Conservation (phyloP, 192 early-diverging fungal genomes). For the Entophlyctis helioformis region DNA sequence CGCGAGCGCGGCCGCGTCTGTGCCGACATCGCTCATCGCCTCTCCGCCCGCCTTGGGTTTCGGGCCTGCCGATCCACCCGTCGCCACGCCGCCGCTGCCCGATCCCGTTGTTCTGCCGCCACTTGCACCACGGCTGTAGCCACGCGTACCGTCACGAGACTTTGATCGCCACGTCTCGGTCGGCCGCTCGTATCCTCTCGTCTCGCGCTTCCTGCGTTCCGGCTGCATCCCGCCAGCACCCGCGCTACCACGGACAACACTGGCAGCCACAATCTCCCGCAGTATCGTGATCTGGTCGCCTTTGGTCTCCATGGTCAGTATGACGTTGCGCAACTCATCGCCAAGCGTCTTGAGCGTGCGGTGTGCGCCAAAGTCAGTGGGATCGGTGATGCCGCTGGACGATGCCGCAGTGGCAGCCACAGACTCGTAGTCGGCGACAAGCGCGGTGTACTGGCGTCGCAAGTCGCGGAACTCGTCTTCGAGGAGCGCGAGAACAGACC, state of each 20-base stretch:
- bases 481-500: neutral
- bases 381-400: neutral
- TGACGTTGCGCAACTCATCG: slow-evolving; percentile 32
- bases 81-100: too few species aligned
- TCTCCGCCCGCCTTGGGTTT: too few species aligned
- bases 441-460: slow-evolving; percentile 21
- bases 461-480: neutral
- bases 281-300: slow-evolving; percentile 42
- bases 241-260: neutral
- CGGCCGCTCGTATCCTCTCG: too few species aligned
- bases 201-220: neutral
- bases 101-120: too few species aligned
- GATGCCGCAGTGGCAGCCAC: slow-evolving; percentile 10
- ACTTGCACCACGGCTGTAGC: too few species aligned
- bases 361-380: neutral
- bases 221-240: neutral
- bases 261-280: slow-evolving; percentile 26
- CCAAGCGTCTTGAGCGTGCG: slow-evolving; percentile 19
- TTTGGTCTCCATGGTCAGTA: slow-evolving; percentile 37
- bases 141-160: too few species aligned
- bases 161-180: too few species aligned
- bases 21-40: too few species aligned
- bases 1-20: too few species aligned
- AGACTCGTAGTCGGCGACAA: slow-evolving; percentile 33
- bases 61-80: too few species aligned